These are phyloP conservation scores for Chlorella variabilis DNA, from an alignment of 163 green algal species.

Conservation along the genomic window DNA sequence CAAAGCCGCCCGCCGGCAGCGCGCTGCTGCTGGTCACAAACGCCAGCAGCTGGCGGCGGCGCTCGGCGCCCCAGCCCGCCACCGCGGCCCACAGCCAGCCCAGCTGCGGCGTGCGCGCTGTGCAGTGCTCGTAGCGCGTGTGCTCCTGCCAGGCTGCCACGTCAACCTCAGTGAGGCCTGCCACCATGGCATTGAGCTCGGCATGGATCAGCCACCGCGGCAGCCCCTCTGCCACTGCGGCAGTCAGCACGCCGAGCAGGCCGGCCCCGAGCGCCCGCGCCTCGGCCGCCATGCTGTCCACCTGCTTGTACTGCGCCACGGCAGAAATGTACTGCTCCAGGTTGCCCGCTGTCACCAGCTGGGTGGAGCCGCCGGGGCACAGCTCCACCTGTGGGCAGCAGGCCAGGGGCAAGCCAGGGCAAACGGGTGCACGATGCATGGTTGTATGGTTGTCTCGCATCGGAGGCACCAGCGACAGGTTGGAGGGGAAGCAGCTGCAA, in stretches of 20 bases:
- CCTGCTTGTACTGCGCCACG: conserved; percentile 43
- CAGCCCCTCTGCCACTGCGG: conserved; percentile 29
- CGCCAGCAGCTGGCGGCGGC: conserved; percentile 38
- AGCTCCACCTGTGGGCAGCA: conserved; percentile 36
- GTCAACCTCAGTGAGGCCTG: conserved; percentile 23
- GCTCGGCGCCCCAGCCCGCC: not conserved
- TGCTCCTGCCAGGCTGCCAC: conserved; percentile 40
- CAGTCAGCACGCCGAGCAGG: conserved; percentile 38
- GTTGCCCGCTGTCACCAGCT: conserved; percentile 37
- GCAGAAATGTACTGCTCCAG: conserved; percentile 35
- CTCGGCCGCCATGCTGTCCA: conserved; percentile 23
- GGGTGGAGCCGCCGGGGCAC: not conserved
- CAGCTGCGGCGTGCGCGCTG: not conserved
- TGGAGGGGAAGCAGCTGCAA: not conserved
- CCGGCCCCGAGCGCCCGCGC: conserved; percentile 33
- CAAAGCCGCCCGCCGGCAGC: conserved; percentile 57
- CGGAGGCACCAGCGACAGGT: not conserved
- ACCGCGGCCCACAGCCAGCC: conserved; percentile 50
- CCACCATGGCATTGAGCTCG: conserved; percentile 45
- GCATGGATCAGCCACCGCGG: conserved; percentile 30
- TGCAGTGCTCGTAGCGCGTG: conserved; percentile 41
- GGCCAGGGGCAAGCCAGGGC: too few species aligned
- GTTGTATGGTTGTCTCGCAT: too few species aligned
- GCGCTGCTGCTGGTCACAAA: conserved; percentile 49
- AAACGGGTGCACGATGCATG: too few species aligned